Percentiles rank a stretch among this genome's conserved stretches.
phyloP scores from a whole-genome alignment of 2,329 filamentous ascomycete species.

The Xylariaceae sp. region DNA sequence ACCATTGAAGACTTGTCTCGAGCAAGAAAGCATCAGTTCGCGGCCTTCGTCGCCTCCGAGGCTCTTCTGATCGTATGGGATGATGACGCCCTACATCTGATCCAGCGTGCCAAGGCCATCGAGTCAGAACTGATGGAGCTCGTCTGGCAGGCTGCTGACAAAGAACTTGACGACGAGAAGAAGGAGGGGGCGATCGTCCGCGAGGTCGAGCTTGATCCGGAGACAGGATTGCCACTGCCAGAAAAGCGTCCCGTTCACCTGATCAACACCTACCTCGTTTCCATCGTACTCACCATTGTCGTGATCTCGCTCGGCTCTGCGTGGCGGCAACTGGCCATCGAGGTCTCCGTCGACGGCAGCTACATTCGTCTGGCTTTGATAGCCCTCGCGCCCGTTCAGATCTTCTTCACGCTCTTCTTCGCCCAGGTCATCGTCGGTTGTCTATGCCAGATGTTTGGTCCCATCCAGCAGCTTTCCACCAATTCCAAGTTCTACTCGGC shows the following conservation, averaged over 20 bases:
- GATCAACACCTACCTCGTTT: slow-evolving; percentile 65
- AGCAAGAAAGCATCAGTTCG: slow-evolving; percentile 75
- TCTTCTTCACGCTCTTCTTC: slow-evolving; percentile 82
- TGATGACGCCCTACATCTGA: slow-evolving; percentile 68
- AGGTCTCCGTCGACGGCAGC: slow-evolving; percentile 60
- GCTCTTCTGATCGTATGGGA: slow-evolving; percentile 77
- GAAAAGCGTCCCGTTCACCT: slow-evolving; percentile 65
- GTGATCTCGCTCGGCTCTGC: slow-evolving; percentile 64
- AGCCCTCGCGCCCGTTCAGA: slow-evolving; percentile 63
- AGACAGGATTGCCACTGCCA: slow-evolving; percentile 62
- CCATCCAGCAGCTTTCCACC: slow-evolving; percentile 64
- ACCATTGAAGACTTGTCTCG: slow-evolving; percentile 65
- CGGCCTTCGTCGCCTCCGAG: slow-evolving; percentile 70
- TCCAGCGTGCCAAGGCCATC: slow-evolving; percentile 66
- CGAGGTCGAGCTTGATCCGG: slow-evolving; percentile 62
- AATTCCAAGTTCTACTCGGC: slow-evolving; percentile 85
- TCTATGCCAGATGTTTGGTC: slow-evolving; percentile 70
- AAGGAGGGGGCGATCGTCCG: slow-evolving; percentile 33
- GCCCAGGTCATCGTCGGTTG: slow-evolving; percentile 74
- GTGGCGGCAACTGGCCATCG: slow-evolving; percentile 64
- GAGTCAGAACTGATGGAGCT: slow-evolving; percentile 74
- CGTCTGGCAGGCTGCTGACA: slow-evolving; percentile 61
- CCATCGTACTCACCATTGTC: slow-evolving; percentile 62
- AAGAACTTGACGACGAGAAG: slow-evolving; percentile 52
- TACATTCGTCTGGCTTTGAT: slow-evolving; percentile 63